Conservation (phyloP, 345 rosid genomes). For the Lenwebbia sp. region DNA sequence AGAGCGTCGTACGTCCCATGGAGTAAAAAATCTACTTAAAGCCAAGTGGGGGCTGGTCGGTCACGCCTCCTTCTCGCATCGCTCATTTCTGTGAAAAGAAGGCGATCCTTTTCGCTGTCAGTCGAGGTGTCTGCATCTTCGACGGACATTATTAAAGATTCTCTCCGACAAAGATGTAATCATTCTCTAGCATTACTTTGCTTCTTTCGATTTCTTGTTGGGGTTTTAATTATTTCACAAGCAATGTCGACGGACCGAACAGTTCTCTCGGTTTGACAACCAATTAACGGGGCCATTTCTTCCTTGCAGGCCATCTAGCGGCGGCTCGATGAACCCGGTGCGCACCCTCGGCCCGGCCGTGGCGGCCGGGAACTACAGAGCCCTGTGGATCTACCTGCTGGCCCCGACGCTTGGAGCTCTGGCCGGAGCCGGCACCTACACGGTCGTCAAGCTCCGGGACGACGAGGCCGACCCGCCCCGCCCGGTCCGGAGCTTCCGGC, state of each 20-base stretch:
- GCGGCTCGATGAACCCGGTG: constrained; percentile 82
- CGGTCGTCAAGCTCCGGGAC: constrained; percentile 66
- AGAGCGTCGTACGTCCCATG: neutral
- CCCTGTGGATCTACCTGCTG: constrained; percentile 68
- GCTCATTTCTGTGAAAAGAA: neutral
- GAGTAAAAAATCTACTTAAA: neutral
- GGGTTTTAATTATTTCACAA: neutral
- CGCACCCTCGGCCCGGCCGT: constrained; percentile 90
- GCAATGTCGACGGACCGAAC: neutral
- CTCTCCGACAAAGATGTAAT: neutral
- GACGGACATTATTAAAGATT: neutral
- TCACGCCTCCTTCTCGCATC: neutral
- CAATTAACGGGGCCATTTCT: neutral
- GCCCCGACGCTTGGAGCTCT: constrained; percentile 91
- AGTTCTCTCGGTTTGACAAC: neutral
- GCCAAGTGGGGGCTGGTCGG: neutral
- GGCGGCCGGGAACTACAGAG: constrained; percentile 76
- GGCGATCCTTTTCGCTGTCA: neutral
- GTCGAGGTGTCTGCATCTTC: neutral
- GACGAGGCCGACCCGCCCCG: constrained; percentile 55
- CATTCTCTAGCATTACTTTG: neutral
- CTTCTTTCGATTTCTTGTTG: neutral
- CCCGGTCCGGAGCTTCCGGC: constrained; percentile 77
- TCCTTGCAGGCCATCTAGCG: constrained; percentile 60
- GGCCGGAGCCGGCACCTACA: constrained; percentile 67